A percentile compares a stretch with the other conserved stretches of the same genome.
phyloP scores from a whole-genome alignment of 2,329 filamentous ascomycete genomes.

The Clarireedia paspali region DNA sequence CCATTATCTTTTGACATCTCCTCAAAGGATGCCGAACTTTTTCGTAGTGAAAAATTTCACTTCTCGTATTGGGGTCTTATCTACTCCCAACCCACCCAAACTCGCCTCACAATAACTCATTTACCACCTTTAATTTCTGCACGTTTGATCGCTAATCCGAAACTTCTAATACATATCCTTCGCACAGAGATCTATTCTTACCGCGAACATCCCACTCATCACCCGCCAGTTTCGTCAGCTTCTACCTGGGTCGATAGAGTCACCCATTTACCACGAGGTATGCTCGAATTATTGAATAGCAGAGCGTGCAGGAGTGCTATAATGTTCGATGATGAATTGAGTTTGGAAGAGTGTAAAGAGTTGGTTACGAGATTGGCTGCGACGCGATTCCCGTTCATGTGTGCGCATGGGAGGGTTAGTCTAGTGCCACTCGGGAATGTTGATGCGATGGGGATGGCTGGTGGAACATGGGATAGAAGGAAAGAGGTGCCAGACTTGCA shows the following conservation, averaged over 20 bases:
- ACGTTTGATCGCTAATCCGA: conserved; percentile 65
- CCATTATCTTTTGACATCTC: conserved; percentile 60
- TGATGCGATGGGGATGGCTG: neutral
- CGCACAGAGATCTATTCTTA: conserved; percentile 66
- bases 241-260: conserved; percentile 53
- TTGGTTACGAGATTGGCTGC: conserved; percentile 49
- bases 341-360: conserved; percentile 45
- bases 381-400: conserved; percentile 73
- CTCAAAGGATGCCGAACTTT: conserved; percentile 48
- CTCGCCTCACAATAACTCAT: conserved; percentile 40
- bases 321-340: conserved; percentile 75
- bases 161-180: conserved; percentile 64
- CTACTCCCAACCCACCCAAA: conserved; percentile 27
- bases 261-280: conserved; percentile 62
- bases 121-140: conserved; percentile 70
- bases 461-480: neutral
- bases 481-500: no score
- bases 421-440: conserved; percentile 56
- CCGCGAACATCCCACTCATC: conserved; percentile 9
- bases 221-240: conserved; percentile 14
- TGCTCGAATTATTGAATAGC: conserved; percentile 71
- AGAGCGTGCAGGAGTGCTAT: conserved; percentile 71
- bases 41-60: conserved; percentile 44
- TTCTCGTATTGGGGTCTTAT: conserved; percentile 71
- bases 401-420: conserved; percentile 68